Conservation (phyloP, 2,329 filamentous ascomycete genomes). For the Colletotrichum plurivorum region DNA sequence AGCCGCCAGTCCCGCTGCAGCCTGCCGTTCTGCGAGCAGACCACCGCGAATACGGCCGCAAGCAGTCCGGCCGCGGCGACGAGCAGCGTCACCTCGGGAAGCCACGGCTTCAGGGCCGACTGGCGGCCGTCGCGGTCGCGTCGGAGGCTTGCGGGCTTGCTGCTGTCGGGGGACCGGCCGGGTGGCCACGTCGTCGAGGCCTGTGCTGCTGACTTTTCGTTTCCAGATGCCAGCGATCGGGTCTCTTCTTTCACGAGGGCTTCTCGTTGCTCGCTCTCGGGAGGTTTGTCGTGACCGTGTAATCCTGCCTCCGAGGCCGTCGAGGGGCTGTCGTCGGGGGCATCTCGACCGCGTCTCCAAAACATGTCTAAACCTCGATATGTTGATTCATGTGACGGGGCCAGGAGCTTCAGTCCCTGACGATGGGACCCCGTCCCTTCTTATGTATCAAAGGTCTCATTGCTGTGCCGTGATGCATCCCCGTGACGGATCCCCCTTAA, state of each 20-base stretch:
- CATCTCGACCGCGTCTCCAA: not conserved
- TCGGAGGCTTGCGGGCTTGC: not conserved
- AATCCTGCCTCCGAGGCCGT: not conserved
- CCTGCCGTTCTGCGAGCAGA: constrained; percentile 34
- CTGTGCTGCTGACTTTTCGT: not conserved
- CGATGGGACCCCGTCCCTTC: too few species aligned
- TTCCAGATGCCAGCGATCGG: not conserved
- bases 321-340: not conserved
- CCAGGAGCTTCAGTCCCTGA: too few species aligned
- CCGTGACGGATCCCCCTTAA: too few species aligned
- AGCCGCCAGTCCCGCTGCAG: constrained; percentile 41
- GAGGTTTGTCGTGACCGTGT: not conserved
- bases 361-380: not conserved
- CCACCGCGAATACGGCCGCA: constrained; percentile 36
- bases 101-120: not conserved
- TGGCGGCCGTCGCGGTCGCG: not conserved
- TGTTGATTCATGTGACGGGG: too few species aligned
- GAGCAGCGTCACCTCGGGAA: not conserved
- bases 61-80: constrained; percentile 32
- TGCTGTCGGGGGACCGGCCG: not conserved
- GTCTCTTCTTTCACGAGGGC: not conserved
- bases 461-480: too few species aligned
- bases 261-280: not conserved
- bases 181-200: not conserved
- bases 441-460: too few species aligned